Conservation (phyloP, 1,139 yeast genomes). For the Blastobotrys indianensis region DNA sequence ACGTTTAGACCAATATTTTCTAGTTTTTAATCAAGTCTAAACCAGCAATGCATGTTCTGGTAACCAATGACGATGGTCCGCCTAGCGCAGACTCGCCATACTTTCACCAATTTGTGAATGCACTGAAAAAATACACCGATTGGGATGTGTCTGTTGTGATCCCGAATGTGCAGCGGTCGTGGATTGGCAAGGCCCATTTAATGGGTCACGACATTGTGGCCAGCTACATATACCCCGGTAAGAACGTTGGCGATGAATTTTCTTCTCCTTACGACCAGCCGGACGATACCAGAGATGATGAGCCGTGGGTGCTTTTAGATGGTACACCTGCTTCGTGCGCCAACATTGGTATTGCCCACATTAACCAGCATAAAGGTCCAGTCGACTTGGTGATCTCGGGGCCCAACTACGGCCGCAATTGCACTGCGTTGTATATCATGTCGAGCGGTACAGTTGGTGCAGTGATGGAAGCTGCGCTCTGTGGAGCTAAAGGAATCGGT, state of each 20-base stretch:
- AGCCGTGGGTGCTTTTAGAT: constrained; percentile 82
- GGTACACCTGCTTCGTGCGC: constrained; percentile 97
- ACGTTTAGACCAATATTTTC: too few relatives aligned
- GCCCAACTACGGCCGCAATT: constrained; percentile 91
- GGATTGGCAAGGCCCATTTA: constrained; percentile 97
- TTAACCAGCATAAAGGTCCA: constrained; percentile 50
- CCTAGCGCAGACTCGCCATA: constrained; percentile 84
- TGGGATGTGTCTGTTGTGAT: constrained; percentile 85
- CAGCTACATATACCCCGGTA: constrained; percentile 44
- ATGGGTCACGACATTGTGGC: constrained; percentile 75
- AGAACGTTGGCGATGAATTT: constrained; percentile 40
- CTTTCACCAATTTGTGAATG: constrained; percentile 71
- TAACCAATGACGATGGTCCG: constrained; percentile 94
- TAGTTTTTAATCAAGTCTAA: too few relatives aligned
- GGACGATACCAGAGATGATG: constrained; percentile 36
- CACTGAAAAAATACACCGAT: constrained; percentile 55
- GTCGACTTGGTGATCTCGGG: constrained; percentile 88
- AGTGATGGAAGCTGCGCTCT: constrained; percentile 87
- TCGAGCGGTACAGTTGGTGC: constrained; percentile 98
- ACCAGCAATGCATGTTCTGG: constrained; percentile 8
- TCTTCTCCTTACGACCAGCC: constrained; percentile 61
- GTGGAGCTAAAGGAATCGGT: constrained; percentile 71
- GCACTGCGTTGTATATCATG: constrained; percentile 82
- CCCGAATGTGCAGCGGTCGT: constrained; percentile 62
- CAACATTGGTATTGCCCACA: constrained; percentile 79